Base-by-base conservation (phyloP, 768 basidiomycete species). In the Macrocybe gigantea region DNA sequence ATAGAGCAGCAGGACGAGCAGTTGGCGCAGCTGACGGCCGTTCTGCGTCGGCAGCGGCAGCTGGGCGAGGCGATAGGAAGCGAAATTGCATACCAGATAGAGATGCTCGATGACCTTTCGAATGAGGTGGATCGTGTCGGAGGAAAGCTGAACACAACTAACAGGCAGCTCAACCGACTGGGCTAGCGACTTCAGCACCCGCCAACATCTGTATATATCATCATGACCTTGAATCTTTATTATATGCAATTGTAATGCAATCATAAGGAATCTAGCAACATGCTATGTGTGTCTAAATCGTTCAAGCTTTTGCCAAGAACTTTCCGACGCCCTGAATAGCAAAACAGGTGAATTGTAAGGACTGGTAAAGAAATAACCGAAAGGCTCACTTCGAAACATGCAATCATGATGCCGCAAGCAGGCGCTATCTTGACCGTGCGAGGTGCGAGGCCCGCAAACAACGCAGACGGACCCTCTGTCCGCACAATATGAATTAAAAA, bases 361-460 rank as follows among this genome's bases (percentile, higher is more conserved):
- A 40, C 36, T 8, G 15, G 29, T 33, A 49, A 9, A 48, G 22
- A 34, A 29, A 49, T 44, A n/a, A 33, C 45, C 35, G 13, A 15
- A 38, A 8, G 14, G 67, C 77, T 31, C 55, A 83, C 93, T 81
- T 98, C 94, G 61, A 86, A 98, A 64, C 86, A 93, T 48, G 89
- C 82, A 62, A 97, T 96, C 95, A 98, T 97, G 55, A 99, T 86
- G 15, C 95, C 95, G 65, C 96, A 99, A 37, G 95, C 96, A 35
- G 96, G 96, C 8, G 92, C 92, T 53, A 96, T 95, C 67, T 98
- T 99, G 38, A 83, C 92, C 45, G 94, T 82, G 35, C 96, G 83
- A 44, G 95, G 95, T 6, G 83, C 64, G 36, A 92, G 67, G 0
- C 96, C 96, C 33, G 90, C 83, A 61, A 87, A 95, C 42, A 97